phyloP scores from a whole-genome alignment of 140 eudicot genomes.

The Flaveria floridana region DNA sequence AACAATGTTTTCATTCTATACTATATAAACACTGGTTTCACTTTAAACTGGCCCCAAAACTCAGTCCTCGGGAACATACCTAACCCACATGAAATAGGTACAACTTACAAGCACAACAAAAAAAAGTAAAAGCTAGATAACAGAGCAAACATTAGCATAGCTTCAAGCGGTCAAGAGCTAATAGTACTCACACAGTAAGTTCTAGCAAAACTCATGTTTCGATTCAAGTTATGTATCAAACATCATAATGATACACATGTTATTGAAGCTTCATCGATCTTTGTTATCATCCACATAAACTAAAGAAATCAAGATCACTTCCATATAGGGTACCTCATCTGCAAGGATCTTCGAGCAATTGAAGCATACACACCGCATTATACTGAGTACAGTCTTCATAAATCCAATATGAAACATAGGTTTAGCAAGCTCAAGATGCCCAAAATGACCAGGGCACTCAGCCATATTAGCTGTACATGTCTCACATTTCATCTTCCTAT shows the following conservation, averaged over 20 bases:
- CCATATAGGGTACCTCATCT: constrained; percentile 54
- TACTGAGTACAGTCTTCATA: constrained; percentile 82
- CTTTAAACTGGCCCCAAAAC: neutral
- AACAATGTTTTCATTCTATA: neutral
- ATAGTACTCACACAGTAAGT: neutral
- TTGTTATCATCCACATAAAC: constrained; percentile 5
- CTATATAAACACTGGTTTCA: too few relatives aligned
- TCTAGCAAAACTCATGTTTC: constrained; percentile 19
- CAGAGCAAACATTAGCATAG: constrained; percentile 9
- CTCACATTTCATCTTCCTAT: constrained; percentile 89
- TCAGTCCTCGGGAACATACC: neutral
- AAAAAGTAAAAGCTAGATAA: neutral
- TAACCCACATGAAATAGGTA: too few relatives aligned
- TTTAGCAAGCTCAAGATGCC: constrained; percentile 97
- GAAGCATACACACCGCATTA: constrained; percentile 94
- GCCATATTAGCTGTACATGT: constrained; percentile 98
- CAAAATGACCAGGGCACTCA: constrained; percentile 96
- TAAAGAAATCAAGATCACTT: constrained; percentile 9
- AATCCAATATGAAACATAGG: constrained; percentile 97
- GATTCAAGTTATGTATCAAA: constrained; percentile 4
- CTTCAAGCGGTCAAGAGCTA: constrained; percentile 10
- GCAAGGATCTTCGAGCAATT: constrained; percentile 93
- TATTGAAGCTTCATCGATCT: neutral
- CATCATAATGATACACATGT: neutral
- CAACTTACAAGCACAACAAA: too few relatives aligned